Evolutionary conservation across 345 rosid species (phyloP).

Genomic region (Aegle marmelos): DNA sequence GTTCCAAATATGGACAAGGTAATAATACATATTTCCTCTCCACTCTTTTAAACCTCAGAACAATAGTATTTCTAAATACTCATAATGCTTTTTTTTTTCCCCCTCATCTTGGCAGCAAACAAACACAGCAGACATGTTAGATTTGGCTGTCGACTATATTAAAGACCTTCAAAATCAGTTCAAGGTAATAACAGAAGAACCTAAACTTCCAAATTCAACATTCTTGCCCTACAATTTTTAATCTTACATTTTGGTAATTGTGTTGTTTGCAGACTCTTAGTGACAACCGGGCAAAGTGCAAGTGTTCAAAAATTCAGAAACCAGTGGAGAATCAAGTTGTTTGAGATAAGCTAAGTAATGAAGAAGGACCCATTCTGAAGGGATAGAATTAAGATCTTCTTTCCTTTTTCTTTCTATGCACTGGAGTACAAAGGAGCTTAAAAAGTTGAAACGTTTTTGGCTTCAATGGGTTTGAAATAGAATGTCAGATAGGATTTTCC

Average conservation of each 20-base stretch:
- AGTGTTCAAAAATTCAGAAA: slow-evolving; percentile 44
- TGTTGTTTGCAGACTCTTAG: slow-evolving; percentile 48
- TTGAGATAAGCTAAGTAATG: slow-evolving; percentile 13
- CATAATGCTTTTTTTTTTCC: slow-evolving; percentile 6
- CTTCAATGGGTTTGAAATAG: background rate
- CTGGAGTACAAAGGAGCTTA: background rate
- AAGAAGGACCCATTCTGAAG: background rate
- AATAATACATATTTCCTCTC: background rate
- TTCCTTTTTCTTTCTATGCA: background rate
- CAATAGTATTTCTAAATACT: background rate
- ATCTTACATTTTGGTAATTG: background rate
- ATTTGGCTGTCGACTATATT: slow-evolving; percentile 95
- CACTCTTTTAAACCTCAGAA: background rate
- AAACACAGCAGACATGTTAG: slow-evolving; percentile 93
- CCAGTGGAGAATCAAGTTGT: slow-evolving; percentile 28
- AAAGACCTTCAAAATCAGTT: slow-evolving; percentile 86
- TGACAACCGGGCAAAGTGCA: slow-evolving; percentile 57
- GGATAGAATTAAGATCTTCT: slow-evolving; percentile 16
- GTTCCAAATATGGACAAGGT: slow-evolving; percentile 99
- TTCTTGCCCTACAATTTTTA: background rate
- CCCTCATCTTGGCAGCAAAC: slow-evolving; percentile 74
- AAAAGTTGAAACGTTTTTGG: background rate
- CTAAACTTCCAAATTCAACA: background rate
- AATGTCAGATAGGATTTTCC: slow-evolving; percentile 14
- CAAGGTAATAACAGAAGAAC: slow-evolving; percentile 41